Conservation (phyloP, 306 rosid species). For the Trifolium subterraneum region DNA sequence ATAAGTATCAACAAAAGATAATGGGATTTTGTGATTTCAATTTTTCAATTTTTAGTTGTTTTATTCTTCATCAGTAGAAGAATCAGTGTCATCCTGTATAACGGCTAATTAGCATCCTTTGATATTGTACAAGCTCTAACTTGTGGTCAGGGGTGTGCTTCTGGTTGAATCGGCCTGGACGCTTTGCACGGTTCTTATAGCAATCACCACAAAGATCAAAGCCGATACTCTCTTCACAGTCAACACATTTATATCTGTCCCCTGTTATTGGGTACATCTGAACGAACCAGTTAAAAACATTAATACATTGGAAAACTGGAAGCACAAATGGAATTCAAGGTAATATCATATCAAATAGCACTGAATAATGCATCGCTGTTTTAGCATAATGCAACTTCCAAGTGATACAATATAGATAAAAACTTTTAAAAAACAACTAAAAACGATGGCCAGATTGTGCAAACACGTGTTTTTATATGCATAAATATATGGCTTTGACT, state of each 20-base stretch:
- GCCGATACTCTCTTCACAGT: constrained; percentile 67
- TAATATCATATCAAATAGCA: constrained; percentile 26
- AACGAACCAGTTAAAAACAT: constrained; percentile 21
- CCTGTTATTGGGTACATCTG: constrained; percentile 80
- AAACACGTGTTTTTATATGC: neutral
- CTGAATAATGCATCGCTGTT: constrained; percentile 14
- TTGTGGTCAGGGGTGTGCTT: constrained; percentile 82
- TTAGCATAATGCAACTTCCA: neutral
- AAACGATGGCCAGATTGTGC: neutral
- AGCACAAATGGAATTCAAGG: constrained; percentile 18
- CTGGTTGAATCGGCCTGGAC: constrained; percentile 94
- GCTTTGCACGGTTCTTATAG: constrained; percentile 65
- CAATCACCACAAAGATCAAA: constrained; percentile 87
- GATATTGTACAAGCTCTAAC: constrained; percentile 45
- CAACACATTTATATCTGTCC: constrained; percentile 76
- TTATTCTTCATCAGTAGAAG: constrained; percentile 39
- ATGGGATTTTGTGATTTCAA: constrained; percentile 19
- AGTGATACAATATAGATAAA: constrained; percentile 1
- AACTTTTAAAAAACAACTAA: constrained; percentile 8
- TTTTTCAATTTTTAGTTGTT: no score
- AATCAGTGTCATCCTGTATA: constrained; percentile 28
- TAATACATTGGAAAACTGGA: constrained; percentile 16
- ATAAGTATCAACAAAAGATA: constrained; percentile 3
- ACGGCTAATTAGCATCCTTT: neutral
- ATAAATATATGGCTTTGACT: neutral